Evolutionary conservation across 257 asterid genomes (phyloP).

Genomic region (Capsicum chinense): DNA sequence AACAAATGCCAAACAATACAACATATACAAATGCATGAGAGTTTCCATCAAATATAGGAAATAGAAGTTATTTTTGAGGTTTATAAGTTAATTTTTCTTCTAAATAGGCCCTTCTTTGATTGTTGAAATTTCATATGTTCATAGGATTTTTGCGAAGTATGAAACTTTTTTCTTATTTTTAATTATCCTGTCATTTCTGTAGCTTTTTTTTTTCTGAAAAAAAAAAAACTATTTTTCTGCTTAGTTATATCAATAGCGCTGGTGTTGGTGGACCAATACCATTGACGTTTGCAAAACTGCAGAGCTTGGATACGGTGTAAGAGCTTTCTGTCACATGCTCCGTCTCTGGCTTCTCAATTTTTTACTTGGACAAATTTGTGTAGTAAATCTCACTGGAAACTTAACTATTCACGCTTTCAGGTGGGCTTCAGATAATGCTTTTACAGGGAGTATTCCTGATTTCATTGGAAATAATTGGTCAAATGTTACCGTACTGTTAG

Average conservation of each 20-base stretch:
- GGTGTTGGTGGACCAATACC: slow-evolving; percentile 70
- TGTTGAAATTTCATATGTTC: neutral
- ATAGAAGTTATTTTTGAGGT: neutral
- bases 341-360: slow-evolving; percentile 17
- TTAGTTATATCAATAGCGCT: slow-evolving; percentile 59
- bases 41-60: neutral
- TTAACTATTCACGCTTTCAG: slow-evolving; percentile 43
- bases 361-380: neutral
- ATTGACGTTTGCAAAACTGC: slow-evolving; percentile 49
- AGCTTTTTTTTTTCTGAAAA: neutral
- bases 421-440: slow-evolving; percentile 65
- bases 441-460: slow-evolving; percentile 73
- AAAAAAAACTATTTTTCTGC: neutral
- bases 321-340: slow-evolving; percentile 26
- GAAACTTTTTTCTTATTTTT: neutral
- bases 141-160: slow-evolving; percentile 25
- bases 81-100: neutral
- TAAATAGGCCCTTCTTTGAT: neutral
- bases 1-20: neutral
- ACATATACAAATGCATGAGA: neutral
- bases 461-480: slow-evolving; percentile 75
- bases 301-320: slow-evolving; percentile 50
- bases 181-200: too few species aligned
- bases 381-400: slow-evolving; percentile 30
- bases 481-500: slow-evolving; percentile 60